Base-by-base conservation (phyloP, 148 eudicot species). In the Chenopodium quinoa region DNA sequence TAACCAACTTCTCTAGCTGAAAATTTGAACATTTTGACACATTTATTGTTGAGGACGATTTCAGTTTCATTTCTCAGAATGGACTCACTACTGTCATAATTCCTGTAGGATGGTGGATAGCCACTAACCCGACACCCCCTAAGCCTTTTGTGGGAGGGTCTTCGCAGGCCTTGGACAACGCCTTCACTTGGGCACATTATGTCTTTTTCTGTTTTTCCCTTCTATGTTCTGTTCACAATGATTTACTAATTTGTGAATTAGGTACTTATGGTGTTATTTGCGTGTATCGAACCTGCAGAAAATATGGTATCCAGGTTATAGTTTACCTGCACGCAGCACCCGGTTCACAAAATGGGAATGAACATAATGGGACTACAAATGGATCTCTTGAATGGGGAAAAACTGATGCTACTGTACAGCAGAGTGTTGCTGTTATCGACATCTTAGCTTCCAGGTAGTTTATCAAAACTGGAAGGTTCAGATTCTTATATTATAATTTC, bases 31-130 rank as follows among this genome's bases (percentile, higher is more conserved):
- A 9, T 50, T 50, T 14, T 50, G 56, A 58, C 62, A 92, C 90
- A 40, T 92, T 83, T 81, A 90, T 92, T 11, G 83, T 82, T 22
- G 92, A 91, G 79, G 87, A 87, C 7, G 97, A 92, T 79, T 92
- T 92, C 89, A 83, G 82, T 73, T 91, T 89, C 86, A 87, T 92
- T 25, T 84, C 89, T 10, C 79, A 83, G 62, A 89, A 86, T 68
- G 97, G 97, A 22, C 14, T 90, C 27, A 90, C 90, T 77, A 90
- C 90, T 1, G 93, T 90, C 27, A 88, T 91, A 60, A 89, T 92
- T 78, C 96, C 96, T 0, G 91, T 92, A 12, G 96, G 93, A 56
- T 92, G 93, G 96, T 92, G 96, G 96, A 92, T 87, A 40, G 90
- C 86, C 7, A 82, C 83, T 54, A 90, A 85, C n/a, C 92, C 91